phyloP scores from a whole-genome alignment of 345 rosid species.

The Brassica incana region DNA sequence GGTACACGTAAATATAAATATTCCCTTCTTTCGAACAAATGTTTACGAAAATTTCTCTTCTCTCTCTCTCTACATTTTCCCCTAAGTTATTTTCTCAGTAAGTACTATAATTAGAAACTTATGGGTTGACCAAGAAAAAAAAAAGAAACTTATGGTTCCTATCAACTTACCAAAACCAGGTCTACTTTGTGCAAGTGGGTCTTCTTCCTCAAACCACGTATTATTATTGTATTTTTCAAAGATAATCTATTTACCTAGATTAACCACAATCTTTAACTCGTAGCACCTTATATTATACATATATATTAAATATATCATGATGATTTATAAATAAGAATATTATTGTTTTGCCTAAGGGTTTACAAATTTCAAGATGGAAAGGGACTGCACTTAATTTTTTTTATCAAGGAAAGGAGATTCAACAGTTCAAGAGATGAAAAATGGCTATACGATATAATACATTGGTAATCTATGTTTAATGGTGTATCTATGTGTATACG shows the following conservation, averaged over 20 bases:
- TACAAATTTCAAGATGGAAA: neutral
- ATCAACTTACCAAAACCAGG: conserved; percentile 37
- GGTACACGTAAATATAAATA: conserved; percentile 28
- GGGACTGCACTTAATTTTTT: neutral
- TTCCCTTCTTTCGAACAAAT: conserved; percentile 17
- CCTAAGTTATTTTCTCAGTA: conserved; percentile 18
- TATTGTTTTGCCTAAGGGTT: neutral
- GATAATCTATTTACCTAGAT: conserved; percentile 13
- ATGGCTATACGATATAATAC: neutral
- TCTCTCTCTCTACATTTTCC: conserved; percentile 7
- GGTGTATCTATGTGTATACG: neutral
- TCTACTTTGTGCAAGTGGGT: conserved; percentile 36
- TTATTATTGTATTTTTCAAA: conserved; percentile 7
- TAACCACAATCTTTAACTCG: neutral
- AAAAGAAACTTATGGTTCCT: conserved; percentile 32
- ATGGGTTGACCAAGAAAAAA: no score
- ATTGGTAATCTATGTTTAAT: neutral
- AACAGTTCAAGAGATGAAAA: neutral
- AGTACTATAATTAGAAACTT: conserved; percentile 24
- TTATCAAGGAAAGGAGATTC: neutral
- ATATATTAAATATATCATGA: neutral
- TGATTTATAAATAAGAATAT: neutral
- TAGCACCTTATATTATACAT: neutral
- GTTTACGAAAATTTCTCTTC: conserved; percentile 2
- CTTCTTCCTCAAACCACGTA: conserved; percentile 24